Conservation (phyloP, 2,329 filamentous ascomycete genomes). For the Aspergillus sp. region DNA sequence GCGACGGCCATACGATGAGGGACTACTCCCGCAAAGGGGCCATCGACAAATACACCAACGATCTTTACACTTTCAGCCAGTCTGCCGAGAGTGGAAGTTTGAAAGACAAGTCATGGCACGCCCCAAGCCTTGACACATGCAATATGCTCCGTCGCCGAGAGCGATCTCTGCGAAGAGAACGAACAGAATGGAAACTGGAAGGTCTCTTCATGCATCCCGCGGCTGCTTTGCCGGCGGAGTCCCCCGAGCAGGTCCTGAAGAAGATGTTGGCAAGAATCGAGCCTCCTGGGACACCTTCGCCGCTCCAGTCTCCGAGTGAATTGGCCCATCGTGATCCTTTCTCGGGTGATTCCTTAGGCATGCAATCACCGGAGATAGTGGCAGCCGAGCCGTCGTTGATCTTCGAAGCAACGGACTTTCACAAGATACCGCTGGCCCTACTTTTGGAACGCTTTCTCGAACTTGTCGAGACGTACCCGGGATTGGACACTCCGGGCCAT, state of each 20-base stretch:
- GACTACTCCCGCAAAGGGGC: slow-evolving; percentile 11
- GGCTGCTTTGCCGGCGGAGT: background rate
- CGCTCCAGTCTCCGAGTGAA: background rate
- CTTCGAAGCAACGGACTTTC: slow-evolving; percentile 8
- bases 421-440: slow-evolving; percentile 13
- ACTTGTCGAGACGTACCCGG: slow-evolving; percentile 13
- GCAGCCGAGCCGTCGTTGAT: slow-evolving; percentile 3
- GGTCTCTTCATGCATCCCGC: slow-evolving; percentile 19
- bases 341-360: background rate
- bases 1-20: slow-evolving; percentile 16
- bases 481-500: slow-evolving; percentile 20
- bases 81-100: slow-evolving; percentile 17
- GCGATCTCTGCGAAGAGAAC: slow-evolving; percentile 10
- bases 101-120: slow-evolving; percentile 12
- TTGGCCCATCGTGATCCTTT: background rate
- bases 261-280: slow-evolving; percentile 9
- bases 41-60: slow-evolving; percentile 20
- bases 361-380: slow-evolving; percentile 10
- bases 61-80: slow-evolving; percentile 23
- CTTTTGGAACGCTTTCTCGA: slow-evolving; percentile 15
- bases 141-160: slow-evolving; percentile 18
- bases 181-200: slow-evolving; percentile 15
- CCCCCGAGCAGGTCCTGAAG: slow-evolving; percentile 6
- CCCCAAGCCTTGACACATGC: slow-evolving; percentile 22
- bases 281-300: background rate